Percentiles rank a stretch among this genome's conserved stretches.
Conservation (phyloP, 768 basidiomycete genomes). For the Boletus speciosus region DNA sequence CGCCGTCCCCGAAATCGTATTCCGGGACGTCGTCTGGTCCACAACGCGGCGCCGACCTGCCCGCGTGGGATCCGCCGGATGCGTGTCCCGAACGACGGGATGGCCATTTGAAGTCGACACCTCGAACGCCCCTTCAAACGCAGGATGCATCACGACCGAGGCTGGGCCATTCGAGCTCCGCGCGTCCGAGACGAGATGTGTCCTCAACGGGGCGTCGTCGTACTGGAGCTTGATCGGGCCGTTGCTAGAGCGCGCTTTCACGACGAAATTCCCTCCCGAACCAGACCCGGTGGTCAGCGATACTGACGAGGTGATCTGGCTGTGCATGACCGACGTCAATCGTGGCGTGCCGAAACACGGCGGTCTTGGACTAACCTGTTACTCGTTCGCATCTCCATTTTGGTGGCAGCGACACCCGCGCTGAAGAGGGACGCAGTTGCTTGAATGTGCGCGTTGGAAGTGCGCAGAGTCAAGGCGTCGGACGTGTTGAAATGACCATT, state of each 20-base stretch:
- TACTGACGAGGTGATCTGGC: conserved; percentile 18
- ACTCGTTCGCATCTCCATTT: conserved; percentile 21
- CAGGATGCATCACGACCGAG: conserved; percentile 27
- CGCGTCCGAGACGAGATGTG: conserved; percentile 30
- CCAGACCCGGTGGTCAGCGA: conserved; percentile 28
- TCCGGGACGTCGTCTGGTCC: background rate
- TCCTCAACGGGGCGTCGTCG: conserved; percentile 28
- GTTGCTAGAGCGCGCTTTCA: conserved; percentile 36
- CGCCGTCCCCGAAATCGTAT: conserved; percentile 9
- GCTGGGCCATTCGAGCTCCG: conserved; percentile 34
- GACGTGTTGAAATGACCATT: conserved; percentile 36
- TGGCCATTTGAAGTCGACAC: conserved; percentile 26
- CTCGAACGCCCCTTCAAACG: conserved; percentile 40
- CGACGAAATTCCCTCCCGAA: conserved; percentile 29
- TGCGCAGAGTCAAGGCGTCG: conserved; percentile 25
- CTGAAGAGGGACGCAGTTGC: conserved; percentile 26
- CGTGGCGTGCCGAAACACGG: background rate
- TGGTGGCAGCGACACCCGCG: background rate
- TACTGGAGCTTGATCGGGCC: conserved; percentile 26
- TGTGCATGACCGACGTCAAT: background rate
- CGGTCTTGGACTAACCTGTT: conserved; percentile 14
- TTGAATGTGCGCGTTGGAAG: conserved; percentile 35
- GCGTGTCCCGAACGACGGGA: conserved; percentile 6
- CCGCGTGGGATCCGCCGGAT: conserved; percentile 30
- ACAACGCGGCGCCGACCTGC: conserved; percentile 28